A percentile compares a stretch with the other conserved stretches of the same genome.
phyloP scores from a whole-genome alignment of 139 green algal genomes.

The Picochlorum sp. region DNA sequence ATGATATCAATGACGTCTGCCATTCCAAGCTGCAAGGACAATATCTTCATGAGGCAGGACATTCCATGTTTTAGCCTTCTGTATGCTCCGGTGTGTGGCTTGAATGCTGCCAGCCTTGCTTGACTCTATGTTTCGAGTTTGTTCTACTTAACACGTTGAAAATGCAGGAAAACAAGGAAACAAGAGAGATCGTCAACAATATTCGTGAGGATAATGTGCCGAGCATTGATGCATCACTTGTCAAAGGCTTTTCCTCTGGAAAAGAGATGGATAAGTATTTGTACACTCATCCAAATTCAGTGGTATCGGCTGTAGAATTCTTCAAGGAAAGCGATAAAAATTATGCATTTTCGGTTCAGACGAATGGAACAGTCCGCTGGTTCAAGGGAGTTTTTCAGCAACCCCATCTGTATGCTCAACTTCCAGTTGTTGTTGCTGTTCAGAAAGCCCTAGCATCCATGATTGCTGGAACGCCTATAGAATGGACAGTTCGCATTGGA shows the following conservation, averaged over 20 bases:
- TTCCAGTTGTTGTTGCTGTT: slow-evolving; percentile 60
- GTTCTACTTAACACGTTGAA: no score
- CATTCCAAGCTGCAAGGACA: slow-evolving; percentile 32
- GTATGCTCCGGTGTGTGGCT: slow-evolving; percentile 22
- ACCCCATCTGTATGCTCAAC: slow-evolving; percentile 48
- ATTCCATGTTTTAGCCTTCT: slow-evolving; percentile 28
- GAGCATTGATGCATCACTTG: slow-evolving; percentile 9
- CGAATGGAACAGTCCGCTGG: slow-evolving; percentile 45
- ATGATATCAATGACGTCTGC: background rate
- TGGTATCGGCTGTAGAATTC: slow-evolving; percentile 38
- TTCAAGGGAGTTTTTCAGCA: slow-evolving; percentile 57
- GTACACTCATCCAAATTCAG: slow-evolving; percentile 39
- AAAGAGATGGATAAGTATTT: slow-evolving; percentile 47
- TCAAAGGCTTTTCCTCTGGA: slow-evolving; percentile 18
- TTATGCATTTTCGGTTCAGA: slow-evolving; percentile 51
- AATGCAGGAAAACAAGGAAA: slow-evolving; percentile 5
- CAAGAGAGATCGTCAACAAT: slow-evolving; percentile 17
- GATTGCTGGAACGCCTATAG: slow-evolving; percentile 9
- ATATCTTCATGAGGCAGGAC: slow-evolving; percentile 32
- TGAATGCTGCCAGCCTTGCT: no score
- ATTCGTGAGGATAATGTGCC: slow-evolving; percentile 24
- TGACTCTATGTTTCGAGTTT: no score
- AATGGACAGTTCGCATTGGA: slow-evolving; percentile 36
- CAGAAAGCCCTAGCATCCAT: slow-evolving; percentile 46
- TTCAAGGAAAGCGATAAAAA: background rate